These are phyloP conservation scores for Neonectria punicea DNA, from an alignment of 2,329 filamentous ascomycete species.

Conservation along the genomic window DNA sequence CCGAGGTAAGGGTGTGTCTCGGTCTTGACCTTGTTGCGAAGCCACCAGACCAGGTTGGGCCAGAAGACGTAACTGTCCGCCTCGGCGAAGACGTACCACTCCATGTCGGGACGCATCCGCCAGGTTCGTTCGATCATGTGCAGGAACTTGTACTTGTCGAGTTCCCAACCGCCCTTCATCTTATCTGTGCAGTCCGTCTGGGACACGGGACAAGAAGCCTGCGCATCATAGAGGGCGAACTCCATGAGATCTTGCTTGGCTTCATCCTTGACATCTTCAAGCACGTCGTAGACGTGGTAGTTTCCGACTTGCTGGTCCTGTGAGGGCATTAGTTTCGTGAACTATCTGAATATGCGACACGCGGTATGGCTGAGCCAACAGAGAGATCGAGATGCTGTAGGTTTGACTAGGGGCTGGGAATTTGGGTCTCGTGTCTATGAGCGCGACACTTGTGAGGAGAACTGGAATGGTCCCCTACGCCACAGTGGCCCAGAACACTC, in stretches of 20 bases:
- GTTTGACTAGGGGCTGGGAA: neutral
- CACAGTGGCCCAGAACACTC: slow-evolving; percentile 1
- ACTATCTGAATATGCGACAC: neutral
- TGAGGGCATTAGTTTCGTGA: slow-evolving; percentile 17
- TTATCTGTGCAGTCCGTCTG: slow-evolving; percentile 55
- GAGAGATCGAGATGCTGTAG: neutral
- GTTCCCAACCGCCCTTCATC: slow-evolving; percentile 57
- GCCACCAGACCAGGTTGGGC: slow-evolving; percentile 62
- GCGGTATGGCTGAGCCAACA: neutral
- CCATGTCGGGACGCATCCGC: slow-evolving; percentile 60
- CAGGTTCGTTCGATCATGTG: slow-evolving; percentile 68
- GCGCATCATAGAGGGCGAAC: slow-evolving; percentile 58
- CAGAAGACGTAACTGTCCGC: slow-evolving; percentile 69
- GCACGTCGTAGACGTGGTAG: slow-evolving; percentile 55
- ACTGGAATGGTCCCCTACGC: slow-evolving; percentile 19
- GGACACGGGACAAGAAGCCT: slow-evolving; percentile 58
- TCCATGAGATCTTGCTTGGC: slow-evolving; percentile 52
- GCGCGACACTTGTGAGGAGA: neutral
- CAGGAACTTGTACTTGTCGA: slow-evolving; percentile 72
- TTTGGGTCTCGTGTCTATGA: neutral
- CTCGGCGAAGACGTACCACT: slow-evolving; percentile 71
- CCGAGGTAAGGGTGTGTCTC: slow-evolving; percentile 61
- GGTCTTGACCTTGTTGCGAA: slow-evolving; percentile 56
- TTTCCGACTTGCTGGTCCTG: slow-evolving; percentile 62
- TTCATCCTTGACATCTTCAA: slow-evolving; percentile 51